Conservation (phyloP, 2,329 filamentous ascomycete genomes). For the Xylariaceae sp. region DNA sequence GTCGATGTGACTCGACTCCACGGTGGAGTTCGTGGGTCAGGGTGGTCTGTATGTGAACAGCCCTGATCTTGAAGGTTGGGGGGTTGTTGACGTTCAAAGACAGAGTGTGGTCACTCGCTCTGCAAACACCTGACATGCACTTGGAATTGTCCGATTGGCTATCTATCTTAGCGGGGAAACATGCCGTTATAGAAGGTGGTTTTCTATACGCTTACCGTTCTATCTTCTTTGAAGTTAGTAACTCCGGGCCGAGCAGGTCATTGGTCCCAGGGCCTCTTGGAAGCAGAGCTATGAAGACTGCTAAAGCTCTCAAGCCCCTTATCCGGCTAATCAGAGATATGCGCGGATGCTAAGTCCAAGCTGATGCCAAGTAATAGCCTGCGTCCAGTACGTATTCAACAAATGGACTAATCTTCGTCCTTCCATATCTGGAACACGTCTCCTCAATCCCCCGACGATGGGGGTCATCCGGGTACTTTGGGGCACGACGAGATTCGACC, state of each 20-base stretch:
- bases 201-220: not conserved
- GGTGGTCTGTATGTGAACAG: not conserved
- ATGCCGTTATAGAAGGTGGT: not conserved
- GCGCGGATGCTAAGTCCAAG: slow-evolving; percentile 6
- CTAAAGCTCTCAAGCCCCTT: not conserved
- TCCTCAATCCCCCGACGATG: not conserved
- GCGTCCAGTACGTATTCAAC: not conserved
- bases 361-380: slow-evolving; percentile 22
- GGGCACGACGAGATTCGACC: not conserved
- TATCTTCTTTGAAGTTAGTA: not conserved
- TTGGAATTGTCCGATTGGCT: not conserved
- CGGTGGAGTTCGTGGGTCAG: not conserved
- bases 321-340: slow-evolving; percentile 19
- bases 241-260: slow-evolving; percentile 12
- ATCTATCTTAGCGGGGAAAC: not conserved
- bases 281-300: slow-evolving; percentile 5
- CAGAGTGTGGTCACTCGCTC: not conserved
- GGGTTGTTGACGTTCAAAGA: not conserved
- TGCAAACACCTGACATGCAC: not conserved
- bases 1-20: slow-evolving; percentile 11
- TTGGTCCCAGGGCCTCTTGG: not conserved
- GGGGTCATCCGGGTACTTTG: not conserved
- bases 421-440: not conserved
- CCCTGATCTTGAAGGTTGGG: not conserved
- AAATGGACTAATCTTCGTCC: not conserved